phyloP scores from a whole-genome alignment of 495 filamentous ascomycete genomes.

The Eremomyces bilateralis region DNA sequence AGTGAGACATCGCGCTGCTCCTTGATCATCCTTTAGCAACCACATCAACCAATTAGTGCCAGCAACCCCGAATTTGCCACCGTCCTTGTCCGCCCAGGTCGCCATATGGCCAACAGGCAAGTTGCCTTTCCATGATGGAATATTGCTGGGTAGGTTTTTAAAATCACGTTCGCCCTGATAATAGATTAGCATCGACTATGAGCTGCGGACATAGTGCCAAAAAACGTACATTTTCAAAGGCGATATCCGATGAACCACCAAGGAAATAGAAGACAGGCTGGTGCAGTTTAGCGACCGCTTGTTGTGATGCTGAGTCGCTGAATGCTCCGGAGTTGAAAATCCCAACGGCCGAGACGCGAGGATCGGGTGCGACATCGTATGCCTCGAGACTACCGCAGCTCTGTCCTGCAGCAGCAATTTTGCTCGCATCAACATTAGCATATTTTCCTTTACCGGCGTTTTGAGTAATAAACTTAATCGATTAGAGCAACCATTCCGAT shows the following conservation, averaged over 20 bases:
- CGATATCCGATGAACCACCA: not conserved
- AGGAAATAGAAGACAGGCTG: too few species aligned
- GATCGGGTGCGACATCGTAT: not conserved
- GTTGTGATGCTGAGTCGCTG: not conserved
- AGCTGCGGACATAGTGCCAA: too few species aligned
- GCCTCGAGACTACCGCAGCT: too few species aligned
- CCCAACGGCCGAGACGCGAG: not conserved
- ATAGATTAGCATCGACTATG: not conserved
- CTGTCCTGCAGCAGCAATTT: not conserved
- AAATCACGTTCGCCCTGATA: conserved; percentile 17
- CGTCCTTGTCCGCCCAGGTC: conserved; percentile 11
- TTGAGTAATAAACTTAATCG: not conserved
- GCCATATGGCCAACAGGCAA: conserved; percentile 16
- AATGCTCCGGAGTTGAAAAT: not conserved
- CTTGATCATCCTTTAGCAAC: conserved; percentile 6
- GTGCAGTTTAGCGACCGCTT: not conserved
- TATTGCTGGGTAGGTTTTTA: conserved; percentile 7
- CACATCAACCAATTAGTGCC: conserved; percentile 10
- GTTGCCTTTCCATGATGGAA: conserved; percentile 21
- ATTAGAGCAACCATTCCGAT: not conserved
- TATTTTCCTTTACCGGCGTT: not conserved
- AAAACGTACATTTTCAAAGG: not conserved
- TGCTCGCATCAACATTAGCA: not conserved
- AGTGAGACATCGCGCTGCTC: conserved; percentile 3
- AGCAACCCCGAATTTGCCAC: conserved; percentile 15